Percentiles rank a stretch among this genome's conserved stretches.
Conservation (phyloP, 73 alveolate species). For the Paramecium bursaria region DNA sequence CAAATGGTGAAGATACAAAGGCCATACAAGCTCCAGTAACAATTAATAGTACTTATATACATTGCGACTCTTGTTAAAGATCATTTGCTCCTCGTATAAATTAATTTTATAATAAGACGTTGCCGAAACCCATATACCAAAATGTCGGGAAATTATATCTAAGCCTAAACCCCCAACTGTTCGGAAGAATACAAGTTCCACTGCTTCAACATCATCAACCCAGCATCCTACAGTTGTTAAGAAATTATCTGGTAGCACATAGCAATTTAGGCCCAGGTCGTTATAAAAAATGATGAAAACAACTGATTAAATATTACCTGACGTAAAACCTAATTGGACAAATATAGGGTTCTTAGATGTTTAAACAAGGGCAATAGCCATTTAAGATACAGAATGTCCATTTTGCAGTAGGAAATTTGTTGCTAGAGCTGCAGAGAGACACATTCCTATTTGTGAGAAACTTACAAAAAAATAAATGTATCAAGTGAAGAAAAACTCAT, state of each 20-base stretch:
- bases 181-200: too few species aligned
- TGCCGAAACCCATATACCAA: conserved; percentile 78
- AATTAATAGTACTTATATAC: conserved; percentile 54
- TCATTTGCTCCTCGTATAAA: conserved; percentile 41
- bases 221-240: background rate
- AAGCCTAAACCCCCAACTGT: conserved; percentile 80
- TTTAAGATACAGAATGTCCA: conserved; percentile 50
- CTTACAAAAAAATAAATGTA: conserved; percentile 12
- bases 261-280: conserved; percentile 46
- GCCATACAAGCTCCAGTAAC: conserved; percentile 16
- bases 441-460: conserved; percentile 80
- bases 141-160: conserved; percentile 69
- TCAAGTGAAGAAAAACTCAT: conserved; percentile 21
- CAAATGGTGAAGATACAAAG: conserved; percentile 23
- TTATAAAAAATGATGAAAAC: conserved; percentile 40
- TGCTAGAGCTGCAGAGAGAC: conserved; percentile 82
- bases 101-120: conserved; percentile 28
- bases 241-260: conserved; percentile 29
- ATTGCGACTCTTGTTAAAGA: conserved; percentile 72
- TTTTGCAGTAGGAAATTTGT: conserved; percentile 76
- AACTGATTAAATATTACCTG: conserved; percentile 13
- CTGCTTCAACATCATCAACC: conserved; percentile 45
- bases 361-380: conserved; percentile 44
- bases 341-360: conserved; percentile 25
- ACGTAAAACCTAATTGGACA: background rate